These are phyloP conservation scores for Tephrocybe sp. DNA, from an alignment of 768 basidiomycete species.

Conservation along the genomic window DNA sequence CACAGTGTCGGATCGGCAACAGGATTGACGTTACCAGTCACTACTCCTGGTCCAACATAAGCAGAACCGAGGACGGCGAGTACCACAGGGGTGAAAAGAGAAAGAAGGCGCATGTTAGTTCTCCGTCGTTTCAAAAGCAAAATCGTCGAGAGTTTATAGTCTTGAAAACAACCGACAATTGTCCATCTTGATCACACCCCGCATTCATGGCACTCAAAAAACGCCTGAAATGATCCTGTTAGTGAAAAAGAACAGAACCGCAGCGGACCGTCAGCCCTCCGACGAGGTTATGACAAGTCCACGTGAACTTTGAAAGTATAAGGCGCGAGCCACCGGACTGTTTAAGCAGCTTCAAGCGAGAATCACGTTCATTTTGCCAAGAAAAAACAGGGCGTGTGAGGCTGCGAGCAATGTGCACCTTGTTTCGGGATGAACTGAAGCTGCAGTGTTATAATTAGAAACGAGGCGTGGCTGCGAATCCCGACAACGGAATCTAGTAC, in stretches of 20 bases:
- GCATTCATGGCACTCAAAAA: not conserved
- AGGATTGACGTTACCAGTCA: slow-evolving; percentile 35
- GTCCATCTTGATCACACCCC: slow-evolving; percentile 5
- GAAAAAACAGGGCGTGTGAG: no score
- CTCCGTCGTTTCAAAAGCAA: not conserved
- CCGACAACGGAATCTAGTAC: not conserved
- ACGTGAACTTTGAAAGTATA: slow-evolving; percentile 1
- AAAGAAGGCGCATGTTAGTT: slow-evolving; percentile 12
- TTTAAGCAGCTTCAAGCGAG: no score
- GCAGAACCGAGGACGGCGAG: slow-evolving; percentile 14
- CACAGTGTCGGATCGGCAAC: slow-evolving; percentile 51
- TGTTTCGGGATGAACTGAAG: no score
- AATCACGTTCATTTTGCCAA: no score
- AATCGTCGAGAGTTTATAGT: slow-evolving; percentile 6
- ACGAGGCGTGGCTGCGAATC: not conserved
- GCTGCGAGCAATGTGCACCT: no score
- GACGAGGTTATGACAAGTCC: slow-evolving; percentile 3
- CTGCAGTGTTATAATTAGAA: not conserved
- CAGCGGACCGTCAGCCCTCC: slow-evolving; percentile 13
- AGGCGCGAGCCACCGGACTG: not conserved
- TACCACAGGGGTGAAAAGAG: slow-evolving; percentile 5
- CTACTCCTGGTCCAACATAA: slow-evolving; percentile 30
- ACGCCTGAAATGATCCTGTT: not conserved
- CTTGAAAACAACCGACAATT: slow-evolving; percentile 4
- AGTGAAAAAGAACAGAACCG: no score